Base-by-base conservation (phyloP, 306 rosid genomes). In the Herpetospermum pedunculosum region DNA sequence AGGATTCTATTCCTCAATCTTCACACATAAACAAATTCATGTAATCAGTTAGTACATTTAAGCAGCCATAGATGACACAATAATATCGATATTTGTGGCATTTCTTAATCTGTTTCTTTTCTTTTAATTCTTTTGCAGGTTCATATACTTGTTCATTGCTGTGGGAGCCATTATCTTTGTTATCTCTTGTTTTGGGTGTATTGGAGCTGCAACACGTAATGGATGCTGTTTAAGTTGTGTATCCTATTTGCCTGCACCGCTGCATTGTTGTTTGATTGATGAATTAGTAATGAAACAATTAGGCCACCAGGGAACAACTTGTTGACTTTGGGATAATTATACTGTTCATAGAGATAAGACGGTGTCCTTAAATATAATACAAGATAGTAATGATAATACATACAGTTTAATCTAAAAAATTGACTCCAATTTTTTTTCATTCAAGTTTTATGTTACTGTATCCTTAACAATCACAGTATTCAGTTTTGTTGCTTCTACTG, bases 151-250 rank as follows among this genome's bases (percentile, higher is more conserved):
- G 71, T 90, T 92, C 81, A 90, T 92, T 81, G 98, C 90, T 62
- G 47, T 88, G 18, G 98, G 98, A 78, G 92, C 14, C 23, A 78
- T 83, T 82, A 81, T 92, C 81, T 83, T 92, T 23, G 69, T 90
- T 76, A 50, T 92, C 79, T 90, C 98, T 79, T 90, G 90, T 77
- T 90, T 84, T 81, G 98, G 98, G 57, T 92, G 98, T 76, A 80
- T 90, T 48, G 98, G 93, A 78, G 83, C 90, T 65, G 53, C 19
- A n/a, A 81, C 93, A 30, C 77, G 92, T 80, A 92, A 81, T 35
- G 91, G 96, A 48, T 92, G 98, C 84, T 92, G 97, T 85, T 84
- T 92, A 79, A 79, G 83, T 83, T 90, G 90, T 87, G 98, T 92
- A 92, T 92, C 98, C 97, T 85, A 80, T 73, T 47, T 50, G 19